These are phyloP conservation scores for Fraxinus anomala DNA, from an alignment of 257 asterid genomes.

Conservation along the genomic window DNA sequence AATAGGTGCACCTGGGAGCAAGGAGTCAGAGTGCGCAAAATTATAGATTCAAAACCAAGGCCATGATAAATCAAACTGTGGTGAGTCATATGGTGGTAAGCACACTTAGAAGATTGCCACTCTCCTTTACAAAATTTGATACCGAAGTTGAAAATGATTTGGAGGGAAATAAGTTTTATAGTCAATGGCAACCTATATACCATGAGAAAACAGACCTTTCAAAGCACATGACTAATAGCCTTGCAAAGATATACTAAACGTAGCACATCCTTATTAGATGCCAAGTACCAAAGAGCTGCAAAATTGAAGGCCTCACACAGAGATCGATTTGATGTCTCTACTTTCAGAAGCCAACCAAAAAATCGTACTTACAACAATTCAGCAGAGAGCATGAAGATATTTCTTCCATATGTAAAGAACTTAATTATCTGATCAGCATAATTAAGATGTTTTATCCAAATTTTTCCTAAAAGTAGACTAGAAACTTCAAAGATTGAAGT, in stretches of 20 bases:
- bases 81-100: not conserved
- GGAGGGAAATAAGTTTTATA: not conserved
- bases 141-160: not conserved
- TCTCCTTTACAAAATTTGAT: not conserved
- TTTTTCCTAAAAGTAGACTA: not conserved
- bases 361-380: not conserved
- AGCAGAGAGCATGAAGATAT: not conserved
- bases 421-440: not conserved
- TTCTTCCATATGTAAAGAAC: not conserved
- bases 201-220: not conserved
- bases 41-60: not conserved
- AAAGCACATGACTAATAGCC: too few relatives aligned
- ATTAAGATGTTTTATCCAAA: not conserved
- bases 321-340: too few relatives aligned
- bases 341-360: not conserved
- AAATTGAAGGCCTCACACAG: too few relatives aligned
- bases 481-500: not conserved
- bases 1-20: slow-evolving; percentile 61
- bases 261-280: too few relatives aligned
- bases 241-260: too few relatives aligned
- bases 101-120: too few relatives aligned
- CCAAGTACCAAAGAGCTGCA: too few relatives aligned
- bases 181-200: not conserved
- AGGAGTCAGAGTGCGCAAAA: not conserved
- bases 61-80: not conserved